These are phyloP conservation scores for Cytospora piceae DNA, from an alignment of 2,329 filamentous ascomycete genomes.

Conservation along the genomic window DNA sequence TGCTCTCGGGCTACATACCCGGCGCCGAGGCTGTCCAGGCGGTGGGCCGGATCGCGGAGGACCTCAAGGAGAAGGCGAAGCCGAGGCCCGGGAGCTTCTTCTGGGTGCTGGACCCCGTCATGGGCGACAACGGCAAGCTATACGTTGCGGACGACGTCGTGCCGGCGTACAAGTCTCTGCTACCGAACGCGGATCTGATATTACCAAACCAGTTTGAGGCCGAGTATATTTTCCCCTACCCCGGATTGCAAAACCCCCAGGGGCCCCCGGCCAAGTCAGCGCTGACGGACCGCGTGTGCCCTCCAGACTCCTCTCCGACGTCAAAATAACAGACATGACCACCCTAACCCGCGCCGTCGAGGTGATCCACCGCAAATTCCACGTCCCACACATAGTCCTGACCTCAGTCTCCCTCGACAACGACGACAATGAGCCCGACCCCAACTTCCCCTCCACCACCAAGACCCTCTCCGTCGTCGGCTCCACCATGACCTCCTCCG, in stretches of 20 bases:
- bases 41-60: conserved; percentile 81
- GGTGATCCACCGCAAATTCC: conserved; percentile 74
- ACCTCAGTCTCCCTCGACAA: conserved; percentile 80
- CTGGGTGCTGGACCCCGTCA: conserved; percentile 97
- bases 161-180: conserved; percentile 81
- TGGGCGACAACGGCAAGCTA: conserved; percentile 92
- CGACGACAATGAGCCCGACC: conserved; percentile 56
- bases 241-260: no score
- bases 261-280: conserved; percentile 13
- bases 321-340: conserved; percentile 76
- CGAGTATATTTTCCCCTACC: conserved; percentile 64
- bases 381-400: conserved; percentile 86
- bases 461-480: conserved; percentile 75
- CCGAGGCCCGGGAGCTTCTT: conserved; percentile 79
- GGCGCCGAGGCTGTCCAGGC: conserved; percentile 82
- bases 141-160: conserved; percentile 93
- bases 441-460: no score
- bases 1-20: conserved; percentile 93
- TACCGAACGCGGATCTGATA: conserved; percentile 85
- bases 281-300: background rate
- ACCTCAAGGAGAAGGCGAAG: conserved; percentile 70
- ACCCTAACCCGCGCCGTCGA: conserved; percentile 76
- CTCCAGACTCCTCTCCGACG: conserved; percentile 78
- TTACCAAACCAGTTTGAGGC: conserved; percentile 97
- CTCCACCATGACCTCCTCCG: conserved; percentile 67